Conservation (phyloP, 1,139 yeast genomes). For the Lodderomyces margitis region DNA sequence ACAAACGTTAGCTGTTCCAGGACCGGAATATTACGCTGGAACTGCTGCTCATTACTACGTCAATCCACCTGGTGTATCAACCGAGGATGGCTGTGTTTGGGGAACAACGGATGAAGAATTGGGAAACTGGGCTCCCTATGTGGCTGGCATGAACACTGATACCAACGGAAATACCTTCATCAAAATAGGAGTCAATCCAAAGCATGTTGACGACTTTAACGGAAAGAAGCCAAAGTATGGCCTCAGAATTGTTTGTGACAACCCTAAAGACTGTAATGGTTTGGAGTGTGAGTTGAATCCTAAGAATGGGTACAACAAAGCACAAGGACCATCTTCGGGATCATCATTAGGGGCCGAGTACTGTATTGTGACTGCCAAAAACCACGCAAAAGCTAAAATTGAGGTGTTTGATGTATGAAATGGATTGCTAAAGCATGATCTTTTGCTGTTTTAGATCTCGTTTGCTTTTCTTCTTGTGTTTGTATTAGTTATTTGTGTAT, state of each 20-base stretch:
- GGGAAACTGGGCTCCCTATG: slow-evolving; percentile 94
- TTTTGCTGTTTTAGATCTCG: too few relatives aligned
- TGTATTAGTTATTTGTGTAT: slow-evolving; percentile 4
- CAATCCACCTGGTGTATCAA: slow-evolving; percentile 81
- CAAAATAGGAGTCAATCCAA: slow-evolving; percentile 90
- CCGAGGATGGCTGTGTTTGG: slow-evolving; percentile 82
- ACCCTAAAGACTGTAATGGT: slow-evolving; percentile 68
- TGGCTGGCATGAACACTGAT: slow-evolving; percentile 86
- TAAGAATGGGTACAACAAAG: slow-evolving; percentile 53
- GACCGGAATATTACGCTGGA: slow-evolving; percentile 65
- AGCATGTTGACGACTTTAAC: slow-evolving; percentile 64
- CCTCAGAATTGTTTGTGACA: slow-evolving; percentile 68
- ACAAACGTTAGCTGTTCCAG: slow-evolving; percentile 76
- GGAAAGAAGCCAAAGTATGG: slow-evolving; percentile 65
- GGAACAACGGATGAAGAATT: slow-evolving; percentile 63
- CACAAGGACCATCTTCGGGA: slow-evolving; percentile 42
- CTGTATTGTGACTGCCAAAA: slow-evolving; percentile 79
- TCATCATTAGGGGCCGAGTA: slow-evolving; percentile 66
- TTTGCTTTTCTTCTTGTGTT: slow-evolving; percentile 1
- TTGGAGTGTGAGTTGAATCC: slow-evolving; percentile 80
- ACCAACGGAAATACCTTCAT: slow-evolving; percentile 64
- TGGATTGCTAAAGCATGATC: too few relatives aligned
- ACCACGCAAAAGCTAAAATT: slow-evolving; percentile 62
- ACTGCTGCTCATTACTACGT: slow-evolving; percentile 88
- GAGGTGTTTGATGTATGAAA: slow-evolving; percentile 52